Conservation (phyloP, 495 filamentous ascomycete genomes). For the Penicilliopsis zonata region DNA sequence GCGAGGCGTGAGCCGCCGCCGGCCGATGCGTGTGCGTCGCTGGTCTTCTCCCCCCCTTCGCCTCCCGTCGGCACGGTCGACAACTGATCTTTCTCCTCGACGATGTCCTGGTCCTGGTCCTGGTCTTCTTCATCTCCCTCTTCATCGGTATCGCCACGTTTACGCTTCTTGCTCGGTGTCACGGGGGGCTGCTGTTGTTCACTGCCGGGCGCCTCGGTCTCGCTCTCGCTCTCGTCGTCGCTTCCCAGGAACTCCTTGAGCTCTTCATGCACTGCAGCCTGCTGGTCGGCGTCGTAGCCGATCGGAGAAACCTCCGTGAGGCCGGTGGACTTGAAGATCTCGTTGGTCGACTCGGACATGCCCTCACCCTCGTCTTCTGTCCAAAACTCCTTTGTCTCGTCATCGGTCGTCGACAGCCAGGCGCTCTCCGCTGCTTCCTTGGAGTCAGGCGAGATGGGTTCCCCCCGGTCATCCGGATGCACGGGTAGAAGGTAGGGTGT, state of each 20-base stretch:
- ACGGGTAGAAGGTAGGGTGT: constrained; percentile 56
- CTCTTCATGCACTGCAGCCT: constrained; percentile 51
- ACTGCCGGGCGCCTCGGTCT: constrained; percentile 19
- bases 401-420: constrained; percentile 30
- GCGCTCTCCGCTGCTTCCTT: constrained; percentile 22
- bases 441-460: constrained; percentile 23
- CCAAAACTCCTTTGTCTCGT: constrained; percentile 28
- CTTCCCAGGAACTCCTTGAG: constrained; percentile 64
- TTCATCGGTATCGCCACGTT: constrained; percentile 23
- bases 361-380: constrained; percentile 23
- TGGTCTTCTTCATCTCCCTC: constrained; percentile 22
- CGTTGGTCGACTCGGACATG: constrained; percentile 28
- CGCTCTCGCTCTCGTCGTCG: constrained; percentile 44
- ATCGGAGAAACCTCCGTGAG: constrained; percentile 22
- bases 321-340: constrained; percentile 24
- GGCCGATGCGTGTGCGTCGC: no score
- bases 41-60: no score
- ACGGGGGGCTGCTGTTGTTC: constrained; percentile 19
- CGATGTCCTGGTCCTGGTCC: constrained; percentile 3
- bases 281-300: constrained; percentile 34
- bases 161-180: constrained; percentile 25
- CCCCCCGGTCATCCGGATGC: constrained; percentile 46
- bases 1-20: constrained; percentile 30
- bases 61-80: no score
- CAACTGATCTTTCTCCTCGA: constrained; percentile 12